Evolutionary conservation across 2,329 filamentous ascomycete genomes (phyloP), one percentile per base, ranked within the genome.

Genomic region (Scedosporium apiospermum): DNA sequence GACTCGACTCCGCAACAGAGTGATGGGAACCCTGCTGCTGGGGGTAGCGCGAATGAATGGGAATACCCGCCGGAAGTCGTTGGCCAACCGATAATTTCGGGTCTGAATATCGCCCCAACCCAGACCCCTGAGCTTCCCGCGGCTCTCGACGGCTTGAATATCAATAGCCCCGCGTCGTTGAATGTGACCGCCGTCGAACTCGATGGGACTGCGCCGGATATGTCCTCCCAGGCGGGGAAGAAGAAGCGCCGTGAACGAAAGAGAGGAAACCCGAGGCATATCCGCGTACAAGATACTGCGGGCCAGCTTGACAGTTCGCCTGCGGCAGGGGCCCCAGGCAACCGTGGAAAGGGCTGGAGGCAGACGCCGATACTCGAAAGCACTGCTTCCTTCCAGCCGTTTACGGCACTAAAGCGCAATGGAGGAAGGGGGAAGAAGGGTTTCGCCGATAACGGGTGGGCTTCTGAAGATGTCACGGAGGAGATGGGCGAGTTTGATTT

Each of bases 401-500:
- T 83, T 67, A 76, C 79, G 53, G 81, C 82, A 0, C 71, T 88
- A 1, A 91, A 82, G 78, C 88, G 73, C 73, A 82, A 74, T 71
- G 76, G 70, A 78, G 67, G 79, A 53, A 44, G 30, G 27, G 58
- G 77, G 64, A 76, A 72, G 63, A 78, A 74, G 67, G 74, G 72
- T 57, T 72, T 71, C 34, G 74, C 74, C 7, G 83, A 91, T 53
- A 96, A 91, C 71, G 93, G 91, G 3, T 98, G 93, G 93, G 92
- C 91, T 3, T 97, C 93, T 0, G 95, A 97, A 71, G 93, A 98
- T 70, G 93, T 93, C 23, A 97, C 91, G 0, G 95, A 98, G 75
- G 93, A 96, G 71, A 84, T 95, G 80, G 91, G 90, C 10, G 95
- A 98, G 65, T 98, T 98, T 69, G 93, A 98, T 73, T 98, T 98